Evolutionary conservation across 768 basidiomycete genomes (phyloP).

Genomic region (Suillus spraguei): DNA sequence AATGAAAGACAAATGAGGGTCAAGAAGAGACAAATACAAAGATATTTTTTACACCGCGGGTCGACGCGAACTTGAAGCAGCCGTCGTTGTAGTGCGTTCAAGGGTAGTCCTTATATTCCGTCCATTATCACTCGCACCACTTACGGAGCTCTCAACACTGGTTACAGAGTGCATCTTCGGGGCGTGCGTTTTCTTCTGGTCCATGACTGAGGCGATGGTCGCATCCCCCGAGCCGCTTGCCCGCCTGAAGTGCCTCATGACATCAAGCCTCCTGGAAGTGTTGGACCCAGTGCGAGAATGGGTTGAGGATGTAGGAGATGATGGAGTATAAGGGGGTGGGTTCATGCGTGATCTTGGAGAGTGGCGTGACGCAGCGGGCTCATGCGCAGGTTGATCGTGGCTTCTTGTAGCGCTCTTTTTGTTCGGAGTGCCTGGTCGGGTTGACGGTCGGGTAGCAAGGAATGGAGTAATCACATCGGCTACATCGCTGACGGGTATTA

Average conservation of each 20-base stretch:
- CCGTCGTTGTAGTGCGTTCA: conserved; percentile 9
- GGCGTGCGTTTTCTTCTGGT: not conserved
- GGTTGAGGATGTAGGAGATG: conserved; percentile 4
- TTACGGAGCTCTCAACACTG: not conserved
- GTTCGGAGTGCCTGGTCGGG: not conserved
- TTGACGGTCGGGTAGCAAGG: conserved; percentile 12
- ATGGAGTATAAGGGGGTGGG: conserved; percentile 29
- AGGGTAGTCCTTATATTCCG: conserved; percentile 4
- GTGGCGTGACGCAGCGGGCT: conserved; percentile 6
- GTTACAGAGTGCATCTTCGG: not conserved
- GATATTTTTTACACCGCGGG: conserved; percentile 11
- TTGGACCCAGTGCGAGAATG: not conserved
- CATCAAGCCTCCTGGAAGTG: conserved; percentile 4
- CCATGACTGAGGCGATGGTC: conserved; percentile 14
- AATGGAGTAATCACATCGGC: conserved; percentile 29
- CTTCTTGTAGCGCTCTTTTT: conserved; percentile 14
- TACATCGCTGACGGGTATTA: conserved; percentile 17
- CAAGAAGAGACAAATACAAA: not conserved
- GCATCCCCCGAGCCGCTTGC: conserved; percentile 16
- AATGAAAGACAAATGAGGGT: not conserved
- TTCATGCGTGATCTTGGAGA: conserved; percentile 24
- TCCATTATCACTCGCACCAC: not conserved
- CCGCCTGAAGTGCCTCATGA: conserved; percentile 8
- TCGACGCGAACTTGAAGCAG: conserved; percentile 2
- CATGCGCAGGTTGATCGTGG: conserved; percentile 5